A percentile compares a stretch with the other conserved stretches of the same genome.
Conservation (phyloP, 2,329 filamentous ascomycete species). For the Cladosporium sp. region DNA sequence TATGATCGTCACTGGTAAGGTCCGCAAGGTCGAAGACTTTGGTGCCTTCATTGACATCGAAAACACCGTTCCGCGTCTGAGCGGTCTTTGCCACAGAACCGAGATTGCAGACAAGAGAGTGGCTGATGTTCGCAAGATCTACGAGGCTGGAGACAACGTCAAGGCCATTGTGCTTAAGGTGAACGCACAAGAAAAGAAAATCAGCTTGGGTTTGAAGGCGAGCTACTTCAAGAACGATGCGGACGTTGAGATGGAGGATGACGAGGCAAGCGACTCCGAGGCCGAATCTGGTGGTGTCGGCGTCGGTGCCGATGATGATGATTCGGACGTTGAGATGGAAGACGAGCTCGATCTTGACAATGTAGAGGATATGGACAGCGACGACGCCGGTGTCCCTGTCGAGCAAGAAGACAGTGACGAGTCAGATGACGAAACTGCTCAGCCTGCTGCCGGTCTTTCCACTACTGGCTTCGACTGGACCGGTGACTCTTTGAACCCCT, state of each 20-base stretch:
- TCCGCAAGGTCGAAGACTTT: conserved; percentile 91
- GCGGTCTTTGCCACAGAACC: conserved; percentile 86
- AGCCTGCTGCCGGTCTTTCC: conserved; percentile 49
- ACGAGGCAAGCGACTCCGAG: conserved; percentile 29
- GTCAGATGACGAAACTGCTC: conserved; percentile 27
- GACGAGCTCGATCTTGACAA: conserved; percentile 41
- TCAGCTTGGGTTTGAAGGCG: conserved; percentile 89
- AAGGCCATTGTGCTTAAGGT: conserved; percentile 85
- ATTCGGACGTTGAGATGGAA: conserved; percentile 27
- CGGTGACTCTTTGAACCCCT: conserved; percentile 52
- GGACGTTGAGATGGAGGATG: conserved; percentile 38
- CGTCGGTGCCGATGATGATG: conserved; percentile 28
- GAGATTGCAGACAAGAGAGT: conserved; percentile 85
- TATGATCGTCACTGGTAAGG: conserved; percentile 80
- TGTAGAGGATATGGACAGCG: conserved; percentile 41
- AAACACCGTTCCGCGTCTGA: conserved; percentile 73
- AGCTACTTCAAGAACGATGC: conserved; percentile 68
- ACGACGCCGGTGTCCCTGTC: conserved; percentile 49
- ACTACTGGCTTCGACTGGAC: conserved; percentile 86
- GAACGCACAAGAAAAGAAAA: conserved; percentile 67
- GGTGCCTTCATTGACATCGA: conserved; percentile 92
- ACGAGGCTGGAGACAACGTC: conserved; percentile 85
- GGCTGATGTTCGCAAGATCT: conserved; percentile 81
- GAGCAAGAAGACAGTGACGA: conserved; percentile 32
- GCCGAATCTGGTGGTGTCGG: conserved; percentile 21